Evolutionary conservation across 306 rosid genomes (phyloP).

Genomic region (Begonia fuchsioides): DNA sequence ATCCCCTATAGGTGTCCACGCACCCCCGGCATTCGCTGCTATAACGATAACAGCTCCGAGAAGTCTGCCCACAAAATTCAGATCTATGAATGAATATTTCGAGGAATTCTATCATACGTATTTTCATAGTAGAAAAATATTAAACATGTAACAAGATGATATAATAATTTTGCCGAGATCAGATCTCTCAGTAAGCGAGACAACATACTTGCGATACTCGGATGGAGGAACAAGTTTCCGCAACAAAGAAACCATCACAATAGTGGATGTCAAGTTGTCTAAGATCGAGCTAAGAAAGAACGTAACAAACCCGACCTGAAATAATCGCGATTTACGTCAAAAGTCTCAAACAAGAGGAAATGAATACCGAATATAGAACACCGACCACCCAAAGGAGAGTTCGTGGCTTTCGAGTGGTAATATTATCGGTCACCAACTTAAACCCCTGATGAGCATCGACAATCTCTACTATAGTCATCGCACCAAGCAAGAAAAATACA

Average conservation of each 20-base stretch:
- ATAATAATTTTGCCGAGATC: too few relatives aligned
- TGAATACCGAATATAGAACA: constrained; percentile 5
- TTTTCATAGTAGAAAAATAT: too few relatives aligned
- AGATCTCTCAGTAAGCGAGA: too few relatives aligned
- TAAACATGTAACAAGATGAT: too few relatives aligned
- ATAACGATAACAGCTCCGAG: constrained; percentile 94
- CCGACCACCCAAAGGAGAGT: constrained; percentile 95
- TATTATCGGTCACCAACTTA: constrained; percentile 85
- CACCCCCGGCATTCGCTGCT: constrained; percentile 98
- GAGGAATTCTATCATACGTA: too few relatives aligned
- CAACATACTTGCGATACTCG: constrained; percentile 71
- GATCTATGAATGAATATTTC: constrained; percentile 5
- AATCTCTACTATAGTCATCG: constrained; percentile 94
- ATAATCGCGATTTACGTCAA: constrained; percentile 9
- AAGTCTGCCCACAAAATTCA: constrained; percentile 50
- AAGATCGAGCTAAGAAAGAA: constrained; percentile 80
- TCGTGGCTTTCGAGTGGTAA: constrained; percentile 81
- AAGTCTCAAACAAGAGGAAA: background rate
- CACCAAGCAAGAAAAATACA: constrained; percentile 93
- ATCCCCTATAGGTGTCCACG: constrained; percentile 98
- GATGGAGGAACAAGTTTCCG: constrained; percentile 82
- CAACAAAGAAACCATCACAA: constrained; percentile 84
- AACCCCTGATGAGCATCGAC: constrained; percentile 95
- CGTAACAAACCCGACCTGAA: constrained; percentile 77
- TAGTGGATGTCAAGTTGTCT: constrained; percentile 92